Base-by-base conservation (phyloP, 495 filamentous ascomycete species). In the Penicillium canescens region DNA sequence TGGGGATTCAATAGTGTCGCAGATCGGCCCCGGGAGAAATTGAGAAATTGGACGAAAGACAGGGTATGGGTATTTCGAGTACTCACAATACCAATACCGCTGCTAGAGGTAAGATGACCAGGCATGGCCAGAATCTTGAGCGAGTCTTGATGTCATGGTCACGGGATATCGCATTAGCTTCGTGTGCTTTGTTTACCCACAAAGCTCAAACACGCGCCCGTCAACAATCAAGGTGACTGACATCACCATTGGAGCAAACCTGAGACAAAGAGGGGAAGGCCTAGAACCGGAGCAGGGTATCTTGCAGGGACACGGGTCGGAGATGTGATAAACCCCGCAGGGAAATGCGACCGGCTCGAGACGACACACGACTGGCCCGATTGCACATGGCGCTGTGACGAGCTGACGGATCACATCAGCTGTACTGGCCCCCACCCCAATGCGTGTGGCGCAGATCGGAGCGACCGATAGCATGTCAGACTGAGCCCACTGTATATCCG, bases 281-380 rank as follows among this genome's bases (percentile, higher is more conserved):
- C 56, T 50, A 63, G 60, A 61, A 31, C 9, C 39, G 34, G 21
- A 44, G 37, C 13, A 44, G 36, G 14, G 33, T 26, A 37, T 39
- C 18, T 50, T 21, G 23, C 54, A 46, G 50, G 4, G 36, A 51
- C 55, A 58, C 44, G 46, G 39, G 42, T 18, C 43, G 39, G 40
- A 31, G 50, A 52, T 65, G 64, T 67, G 64, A 67, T 60, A 49
- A 42, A 67, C 64, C 64, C 62, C 64, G 64, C 64, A 67, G 57
- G 41, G 31, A 58, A 59, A 38, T 46, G 23, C 48, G 56, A n/a
- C 61, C 62, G 53, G 50, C 39, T 55, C 46, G 50, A 58, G 42
- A 46, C 45, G 40, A 24, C 50, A 56, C 42, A 50, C 41, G 45
- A 65, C 62, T 67, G 61, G 63, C 28, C 34, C 51, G 40, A 53